These are phyloP conservation scores for Mycena citricolor DNA, from an alignment of 1,284 basidiomycete genomes.

Conservation along the genomic window DNA sequence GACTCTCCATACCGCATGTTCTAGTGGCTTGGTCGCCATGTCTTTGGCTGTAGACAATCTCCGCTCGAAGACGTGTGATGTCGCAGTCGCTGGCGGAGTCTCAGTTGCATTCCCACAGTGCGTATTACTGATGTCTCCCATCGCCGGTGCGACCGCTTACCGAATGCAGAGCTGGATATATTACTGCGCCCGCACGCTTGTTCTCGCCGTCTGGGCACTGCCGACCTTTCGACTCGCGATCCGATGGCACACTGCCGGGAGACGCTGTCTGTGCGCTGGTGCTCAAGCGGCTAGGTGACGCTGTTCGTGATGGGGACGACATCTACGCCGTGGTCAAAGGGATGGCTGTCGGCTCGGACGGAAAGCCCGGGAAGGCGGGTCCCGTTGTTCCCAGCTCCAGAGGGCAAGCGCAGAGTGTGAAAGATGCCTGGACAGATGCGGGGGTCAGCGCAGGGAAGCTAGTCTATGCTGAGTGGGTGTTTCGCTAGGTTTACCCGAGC, in stretches of 20 bases:
- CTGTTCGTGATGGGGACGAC: neutral
- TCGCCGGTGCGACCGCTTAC: neutral
- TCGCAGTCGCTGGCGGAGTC: neutral
- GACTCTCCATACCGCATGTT: neutral
- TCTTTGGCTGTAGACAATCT: neutral
- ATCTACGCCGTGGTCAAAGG: neutral
- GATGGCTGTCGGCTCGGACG: neutral
- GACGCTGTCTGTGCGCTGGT: constrained; percentile 1
- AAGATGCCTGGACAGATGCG: neutral
- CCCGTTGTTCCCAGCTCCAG: neutral
- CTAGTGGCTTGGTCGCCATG: constrained; percentile 1
- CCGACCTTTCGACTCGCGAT: neutral
- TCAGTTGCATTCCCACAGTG: constrained; percentile 1
- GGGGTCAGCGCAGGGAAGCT: neutral
- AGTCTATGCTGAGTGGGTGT: neutral
- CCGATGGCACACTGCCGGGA: neutral
- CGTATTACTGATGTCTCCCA: neutral
- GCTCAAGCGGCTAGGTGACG: neutral
- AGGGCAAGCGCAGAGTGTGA: neutral
- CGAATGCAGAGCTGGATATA: neutral
- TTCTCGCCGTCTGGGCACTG: neutral
- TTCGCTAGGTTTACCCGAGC: neutral
- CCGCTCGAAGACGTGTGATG: neutral
- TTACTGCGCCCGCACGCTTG: neutral
- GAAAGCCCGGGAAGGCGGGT: neutral